Evolutionary conservation across 805 yeast genomes (phyloP).

Genomic region (Dipodascus geniculatus): DNA sequence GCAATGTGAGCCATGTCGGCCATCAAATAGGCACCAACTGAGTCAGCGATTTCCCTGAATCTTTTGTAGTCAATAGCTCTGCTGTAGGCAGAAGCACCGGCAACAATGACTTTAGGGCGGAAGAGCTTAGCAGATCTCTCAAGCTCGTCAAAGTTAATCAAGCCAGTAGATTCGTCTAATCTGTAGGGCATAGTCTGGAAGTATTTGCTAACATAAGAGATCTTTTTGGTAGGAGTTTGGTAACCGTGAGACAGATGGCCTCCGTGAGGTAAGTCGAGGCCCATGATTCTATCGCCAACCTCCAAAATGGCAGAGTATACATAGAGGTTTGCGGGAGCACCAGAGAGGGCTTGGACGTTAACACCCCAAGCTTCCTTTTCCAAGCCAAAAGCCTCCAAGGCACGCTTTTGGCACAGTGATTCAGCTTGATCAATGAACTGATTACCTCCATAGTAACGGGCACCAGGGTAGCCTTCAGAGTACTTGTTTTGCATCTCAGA

Average conservation of each 20-base stretch:
- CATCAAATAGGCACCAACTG: slow-evolving; percentile 83
- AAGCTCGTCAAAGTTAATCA: slow-evolving; percentile 83
- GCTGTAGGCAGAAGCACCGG: slow-evolving; percentile 95
- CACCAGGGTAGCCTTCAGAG: slow-evolving; percentile 98
- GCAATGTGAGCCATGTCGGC: slow-evolving; percentile 98
- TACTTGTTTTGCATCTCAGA: slow-evolving; percentile 96
- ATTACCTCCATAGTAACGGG: slow-evolving; percentile 96
- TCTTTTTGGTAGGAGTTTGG: slow-evolving; percentile 81
- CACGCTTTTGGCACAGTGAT: slow-evolving; percentile 80
- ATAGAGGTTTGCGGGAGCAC: slow-evolving; percentile 93
- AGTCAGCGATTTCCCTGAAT: slow-evolving; percentile 84
- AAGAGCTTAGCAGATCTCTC: slow-evolving; percentile 72
- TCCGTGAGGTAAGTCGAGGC: slow-evolving; percentile 95
- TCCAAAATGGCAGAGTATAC: slow-evolving; percentile 82
- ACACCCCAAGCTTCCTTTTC: slow-evolving; percentile 90
- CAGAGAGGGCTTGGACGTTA: slow-evolving; percentile 89
- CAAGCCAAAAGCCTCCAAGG: slow-evolving; percentile 69
- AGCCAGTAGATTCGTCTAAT: slow-evolving; percentile 72
- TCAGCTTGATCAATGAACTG: slow-evolving; percentile 90
- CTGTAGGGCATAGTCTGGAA: slow-evolving; percentile 98
- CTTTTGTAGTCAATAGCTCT: slow-evolving; percentile 81
- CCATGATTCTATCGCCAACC: slow-evolving; percentile 91
- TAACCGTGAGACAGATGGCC: slow-evolving; percentile 97
- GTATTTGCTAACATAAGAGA: slow-evolving; percentile 84
- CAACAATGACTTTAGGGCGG: slow-evolving; percentile 91